Percentiles rank a stretch among this genome's conserved stretches.
Conservation (phyloP, 2,329 filamentous ascomycete genomes). For the Pseudogymnoascus sp. region DNA sequence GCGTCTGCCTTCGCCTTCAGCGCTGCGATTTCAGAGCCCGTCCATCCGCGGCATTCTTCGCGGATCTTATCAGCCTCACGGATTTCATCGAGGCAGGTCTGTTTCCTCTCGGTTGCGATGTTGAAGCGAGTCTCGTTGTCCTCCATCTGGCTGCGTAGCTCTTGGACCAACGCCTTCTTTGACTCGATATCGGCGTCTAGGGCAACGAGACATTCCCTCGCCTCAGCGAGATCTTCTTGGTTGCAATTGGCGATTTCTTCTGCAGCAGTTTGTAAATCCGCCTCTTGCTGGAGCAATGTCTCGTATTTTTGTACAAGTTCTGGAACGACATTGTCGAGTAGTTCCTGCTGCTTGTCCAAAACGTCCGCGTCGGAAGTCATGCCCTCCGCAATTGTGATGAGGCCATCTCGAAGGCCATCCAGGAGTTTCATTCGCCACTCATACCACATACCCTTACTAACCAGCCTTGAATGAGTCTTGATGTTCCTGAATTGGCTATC, state of each 20-base stretch:
- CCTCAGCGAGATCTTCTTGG: conserved; percentile 65
- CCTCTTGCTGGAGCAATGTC: conserved; percentile 54
- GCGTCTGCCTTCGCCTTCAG: conserved; percentile 65
- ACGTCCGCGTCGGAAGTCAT: conserved; percentile 67
- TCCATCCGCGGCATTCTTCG: conserved; percentile 88
- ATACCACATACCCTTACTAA: conserved; percentile 97
- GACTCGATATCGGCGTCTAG: conserved; percentile 62
- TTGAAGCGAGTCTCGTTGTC: conserved; percentile 60
- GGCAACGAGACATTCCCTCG: conserved; percentile 59
- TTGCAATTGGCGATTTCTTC: conserved; percentile 73
- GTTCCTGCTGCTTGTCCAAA: conserved; percentile 59
- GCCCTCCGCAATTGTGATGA: conserved; percentile 66
- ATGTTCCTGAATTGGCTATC: conserved; percentile 97
- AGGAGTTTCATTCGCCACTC: conserved; percentile 90
- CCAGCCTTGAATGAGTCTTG: conserved; percentile 80
- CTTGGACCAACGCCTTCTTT: conserved; percentile 60
- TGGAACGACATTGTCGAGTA: conserved; percentile 63
- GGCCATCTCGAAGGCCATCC: conserved; percentile 70
- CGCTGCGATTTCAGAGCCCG: conserved; percentile 66
- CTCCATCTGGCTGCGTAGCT: conserved; percentile 58
- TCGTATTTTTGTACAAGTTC: conserved; percentile 53
- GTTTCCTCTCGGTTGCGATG: conserved; percentile 57
- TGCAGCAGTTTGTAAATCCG: conserved; percentile 63
- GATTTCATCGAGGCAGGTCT: conserved; percentile 65
- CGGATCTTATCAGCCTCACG: conserved; percentile 73